Evolutionary conservation across 139 green algal species (phyloP).

Genomic region (Coelastrella sp.): DNA sequence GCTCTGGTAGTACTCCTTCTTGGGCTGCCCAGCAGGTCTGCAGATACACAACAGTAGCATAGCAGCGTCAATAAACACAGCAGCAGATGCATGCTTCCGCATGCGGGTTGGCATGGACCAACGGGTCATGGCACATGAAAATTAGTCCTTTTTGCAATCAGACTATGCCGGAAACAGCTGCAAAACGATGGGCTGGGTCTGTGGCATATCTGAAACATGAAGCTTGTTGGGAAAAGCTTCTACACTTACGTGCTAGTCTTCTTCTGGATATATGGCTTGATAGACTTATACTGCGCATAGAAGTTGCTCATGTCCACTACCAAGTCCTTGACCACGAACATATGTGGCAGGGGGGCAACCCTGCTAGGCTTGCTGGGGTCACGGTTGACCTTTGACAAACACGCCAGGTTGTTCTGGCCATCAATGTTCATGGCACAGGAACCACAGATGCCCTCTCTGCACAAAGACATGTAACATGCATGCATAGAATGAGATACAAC

Average conservation of each 20-base stretch:
- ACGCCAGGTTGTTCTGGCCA: conserved; percentile 96
- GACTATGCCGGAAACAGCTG: background rate
- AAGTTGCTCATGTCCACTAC: conserved; percentile 99
- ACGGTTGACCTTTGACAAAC: conserved; percentile 88
- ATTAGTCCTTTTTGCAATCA: background rate
- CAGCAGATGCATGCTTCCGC: too few relatives aligned
- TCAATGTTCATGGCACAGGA: conserved; percentile 99
- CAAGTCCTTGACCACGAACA: conserved; percentile 98
- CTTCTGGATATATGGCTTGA: conserved; percentile 97
- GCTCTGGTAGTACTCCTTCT: conserved; percentile 90
- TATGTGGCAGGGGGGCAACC: conserved; percentile 97
- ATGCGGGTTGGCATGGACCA: too few relatives aligned
- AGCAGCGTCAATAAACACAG: background rate
- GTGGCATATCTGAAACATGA: background rate
- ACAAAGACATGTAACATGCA: too few relatives aligned
- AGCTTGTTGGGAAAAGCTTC: background rate
- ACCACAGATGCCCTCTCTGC: conserved; percentile 97
- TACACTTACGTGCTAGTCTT: conserved; percentile 52
- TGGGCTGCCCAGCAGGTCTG: background rate
- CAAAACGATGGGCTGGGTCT: background rate
- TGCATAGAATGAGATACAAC: too few relatives aligned
- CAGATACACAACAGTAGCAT: background rate
- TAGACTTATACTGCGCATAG: conserved; percentile 99
- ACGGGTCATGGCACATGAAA: background rate
- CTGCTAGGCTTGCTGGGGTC: conserved; percentile 70